Evolutionary conservation across 176 grass and related monocot species (phyloP).

Genomic region (Aegilops longissima): DNA sequence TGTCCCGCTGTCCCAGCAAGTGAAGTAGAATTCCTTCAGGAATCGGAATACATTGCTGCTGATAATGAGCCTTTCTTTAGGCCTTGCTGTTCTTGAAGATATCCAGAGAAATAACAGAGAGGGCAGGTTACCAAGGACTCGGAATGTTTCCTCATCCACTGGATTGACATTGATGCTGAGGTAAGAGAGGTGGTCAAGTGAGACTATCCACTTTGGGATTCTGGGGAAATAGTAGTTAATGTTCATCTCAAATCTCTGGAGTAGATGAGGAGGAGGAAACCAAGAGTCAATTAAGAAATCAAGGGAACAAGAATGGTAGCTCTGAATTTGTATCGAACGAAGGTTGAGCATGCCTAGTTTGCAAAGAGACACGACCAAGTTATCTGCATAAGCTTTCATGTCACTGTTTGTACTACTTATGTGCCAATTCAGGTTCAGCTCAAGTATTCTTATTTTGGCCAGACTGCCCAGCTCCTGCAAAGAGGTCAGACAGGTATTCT

Average conservation of each 20-base stretch:
- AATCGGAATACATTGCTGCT: neutral
- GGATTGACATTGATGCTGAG: neutral
- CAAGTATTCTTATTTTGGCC: no score
- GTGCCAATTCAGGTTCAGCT: no score
- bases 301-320: neutral
- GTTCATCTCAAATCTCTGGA: neutral
- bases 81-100: neutral
- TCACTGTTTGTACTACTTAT: no score
- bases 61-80: neutral
- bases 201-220: constrained; percentile 2
- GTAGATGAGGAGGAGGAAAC: neutral
- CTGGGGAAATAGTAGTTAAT: neutral
- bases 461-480: no score
- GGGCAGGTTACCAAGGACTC: neutral
- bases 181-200: neutral
- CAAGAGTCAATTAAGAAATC: constrained; percentile 7
- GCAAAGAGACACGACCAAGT: no score
- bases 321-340: neutral
- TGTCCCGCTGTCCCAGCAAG: neutral
- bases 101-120: neutral
- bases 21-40: neutral
- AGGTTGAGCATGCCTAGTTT: no score
- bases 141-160: constrained; percentile 13
- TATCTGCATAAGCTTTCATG: no score
- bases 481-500: no score